phyloP scores from a whole-genome alignment of 139 green algal genomes.

The Micractinium conductrix region DNA sequence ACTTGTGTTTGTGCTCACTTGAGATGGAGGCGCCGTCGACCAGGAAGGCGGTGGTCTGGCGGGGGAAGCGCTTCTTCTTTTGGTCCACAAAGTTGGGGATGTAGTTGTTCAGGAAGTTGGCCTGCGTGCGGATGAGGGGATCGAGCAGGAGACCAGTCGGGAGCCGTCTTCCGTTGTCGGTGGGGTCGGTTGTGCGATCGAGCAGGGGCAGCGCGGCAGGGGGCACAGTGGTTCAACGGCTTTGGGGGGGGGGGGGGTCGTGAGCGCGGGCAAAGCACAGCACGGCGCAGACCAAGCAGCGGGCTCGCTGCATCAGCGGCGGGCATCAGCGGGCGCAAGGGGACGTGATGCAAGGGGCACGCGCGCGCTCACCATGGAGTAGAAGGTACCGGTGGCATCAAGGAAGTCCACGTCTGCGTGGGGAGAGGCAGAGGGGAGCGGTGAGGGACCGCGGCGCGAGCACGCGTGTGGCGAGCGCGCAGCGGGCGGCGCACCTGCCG shows the following conservation, averaged over 20 bases:
- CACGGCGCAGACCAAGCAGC: too few relatives aligned
- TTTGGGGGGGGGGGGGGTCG: too few relatives aligned
- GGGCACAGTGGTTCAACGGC: too few relatives aligned
- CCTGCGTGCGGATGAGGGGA: slow-evolving; percentile 2
- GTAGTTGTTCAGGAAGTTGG: slow-evolving; percentile 68
- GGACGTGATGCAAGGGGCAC: too few relatives aligned
- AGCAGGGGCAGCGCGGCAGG: too few relatives aligned
- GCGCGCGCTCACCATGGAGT: slow-evolving; percentile 69
- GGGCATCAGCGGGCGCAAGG: too few relatives aligned
- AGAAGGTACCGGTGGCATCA: slow-evolving; percentile 79
- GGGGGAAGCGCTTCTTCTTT: slow-evolving; percentile 57
- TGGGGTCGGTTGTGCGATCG: too few relatives aligned
- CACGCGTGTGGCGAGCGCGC: background rate
- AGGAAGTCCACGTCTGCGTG: background rate
- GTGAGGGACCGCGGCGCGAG: background rate
- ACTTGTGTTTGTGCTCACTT: background rate
- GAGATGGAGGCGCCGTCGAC: slow-evolving; percentile 71
- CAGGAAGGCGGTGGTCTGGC: slow-evolving; percentile 62
- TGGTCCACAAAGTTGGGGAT: slow-evolving; percentile 71
- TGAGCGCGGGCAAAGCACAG: too few relatives aligned
- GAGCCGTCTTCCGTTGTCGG: too few relatives aligned
- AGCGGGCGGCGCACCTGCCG: background rate
- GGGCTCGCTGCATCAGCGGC: too few relatives aligned
- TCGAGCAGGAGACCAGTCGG: too few relatives aligned
- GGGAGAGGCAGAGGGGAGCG: background rate